phyloP scores from a whole-genome alignment of 2,329 filamentous ascomycete genomes.

The Rhinocladiella mackenziei region DNA sequence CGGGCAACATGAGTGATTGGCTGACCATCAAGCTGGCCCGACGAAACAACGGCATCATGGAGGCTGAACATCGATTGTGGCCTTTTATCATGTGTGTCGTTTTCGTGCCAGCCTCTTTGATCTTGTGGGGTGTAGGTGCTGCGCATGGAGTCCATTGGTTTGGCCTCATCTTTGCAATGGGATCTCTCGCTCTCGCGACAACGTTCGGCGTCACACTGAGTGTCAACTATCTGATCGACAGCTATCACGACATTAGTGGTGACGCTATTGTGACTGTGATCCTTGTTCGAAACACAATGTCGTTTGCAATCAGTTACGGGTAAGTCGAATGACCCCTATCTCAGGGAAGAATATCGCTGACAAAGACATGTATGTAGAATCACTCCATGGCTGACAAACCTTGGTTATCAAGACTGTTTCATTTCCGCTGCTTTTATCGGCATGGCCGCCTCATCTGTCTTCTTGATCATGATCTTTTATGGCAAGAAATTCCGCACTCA shows the following conservation, averaged over 20 bases:
- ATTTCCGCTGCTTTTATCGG: slow-evolving; percentile 28
- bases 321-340: too few relatives aligned
- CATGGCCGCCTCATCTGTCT: slow-evolving; percentile 35
- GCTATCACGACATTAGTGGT: slow-evolving; percentile 40
- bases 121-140: slow-evolving; percentile 43
- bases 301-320: slow-evolving; percentile 46
- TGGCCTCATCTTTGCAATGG: slow-evolving; percentile 42
- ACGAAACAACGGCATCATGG: slow-evolving; percentile 40
- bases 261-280: slow-evolving; percentile 45
- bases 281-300: slow-evolving; percentile 47
- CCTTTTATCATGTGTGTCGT: slow-evolving; percentile 37
- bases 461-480: slow-evolving; percentile 40
- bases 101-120: slow-evolving; percentile 34
- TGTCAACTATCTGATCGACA: slow-evolving; percentile 42
- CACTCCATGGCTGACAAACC: slow-evolving; percentile 44
- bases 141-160: slow-evolving; percentile 43
- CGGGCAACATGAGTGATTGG: slow-evolving; percentile 40
- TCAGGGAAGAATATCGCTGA: too few relatives aligned
- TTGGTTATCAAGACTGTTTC: slow-evolving; percentile 47
- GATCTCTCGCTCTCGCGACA: slow-evolving; percentile 37
- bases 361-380: too few relatives aligned
- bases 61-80: slow-evolving; percentile 43
- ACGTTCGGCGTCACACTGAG: slow-evolving; percentile 40
- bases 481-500: slow-evolving; percentile 37
- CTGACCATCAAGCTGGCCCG: slow-evolving; percentile 38